Conservation (phyloP, 164 flowering plant genomes). For the Amborella trichopoda region DNA sequence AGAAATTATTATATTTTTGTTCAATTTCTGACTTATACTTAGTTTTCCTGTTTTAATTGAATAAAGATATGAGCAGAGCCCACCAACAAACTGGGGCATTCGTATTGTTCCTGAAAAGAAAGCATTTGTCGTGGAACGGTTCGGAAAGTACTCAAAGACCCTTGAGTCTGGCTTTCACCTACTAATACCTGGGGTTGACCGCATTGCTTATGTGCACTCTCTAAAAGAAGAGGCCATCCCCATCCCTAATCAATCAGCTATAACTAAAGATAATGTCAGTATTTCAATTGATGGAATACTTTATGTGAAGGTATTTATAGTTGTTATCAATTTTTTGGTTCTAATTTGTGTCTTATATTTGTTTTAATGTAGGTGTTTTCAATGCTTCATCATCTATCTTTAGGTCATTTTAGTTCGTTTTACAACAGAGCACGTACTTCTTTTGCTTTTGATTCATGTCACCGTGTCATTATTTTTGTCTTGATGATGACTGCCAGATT, state of each 20-base stretch:
- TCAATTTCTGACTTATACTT: too few species aligned
- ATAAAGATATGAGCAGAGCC: slow-evolving; percentile 30
- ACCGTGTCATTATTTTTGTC: neutral
- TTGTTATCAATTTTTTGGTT: neutral
- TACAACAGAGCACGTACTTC: too few species aligned
- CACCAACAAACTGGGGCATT: slow-evolving; percentile 80
- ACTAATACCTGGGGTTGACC: slow-evolving; percentile 70
- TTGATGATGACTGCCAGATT: slow-evolving; percentile 30
- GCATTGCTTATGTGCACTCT: slow-evolving; percentile 83
- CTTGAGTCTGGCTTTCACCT: slow-evolving; percentile 78
- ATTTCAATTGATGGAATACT: slow-evolving; percentile 75
- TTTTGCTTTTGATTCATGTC: neutral
- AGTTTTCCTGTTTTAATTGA: neutral
- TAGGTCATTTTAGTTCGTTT: neutral
- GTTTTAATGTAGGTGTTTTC: neutral
- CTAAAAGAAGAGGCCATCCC: slow-evolving; percentile 88
- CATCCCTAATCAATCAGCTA: slow-evolving; percentile 77
- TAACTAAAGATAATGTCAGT: slow-evolving; percentile 91
- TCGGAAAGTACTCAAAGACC: slow-evolving; percentile 74
- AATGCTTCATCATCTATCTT: neutral
- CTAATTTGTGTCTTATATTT: neutral
- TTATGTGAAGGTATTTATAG: slow-evolving; percentile 52
- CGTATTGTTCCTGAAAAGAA: slow-evolving; percentile 79
- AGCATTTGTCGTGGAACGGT: slow-evolving; percentile 78
- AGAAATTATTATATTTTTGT: too few species aligned